Evolutionary conservation across 2,329 filamentous ascomycete genomes (phyloP), one percentile per base, ranked within the genome.

Genomic region (Beauveria sp.): DNA sequence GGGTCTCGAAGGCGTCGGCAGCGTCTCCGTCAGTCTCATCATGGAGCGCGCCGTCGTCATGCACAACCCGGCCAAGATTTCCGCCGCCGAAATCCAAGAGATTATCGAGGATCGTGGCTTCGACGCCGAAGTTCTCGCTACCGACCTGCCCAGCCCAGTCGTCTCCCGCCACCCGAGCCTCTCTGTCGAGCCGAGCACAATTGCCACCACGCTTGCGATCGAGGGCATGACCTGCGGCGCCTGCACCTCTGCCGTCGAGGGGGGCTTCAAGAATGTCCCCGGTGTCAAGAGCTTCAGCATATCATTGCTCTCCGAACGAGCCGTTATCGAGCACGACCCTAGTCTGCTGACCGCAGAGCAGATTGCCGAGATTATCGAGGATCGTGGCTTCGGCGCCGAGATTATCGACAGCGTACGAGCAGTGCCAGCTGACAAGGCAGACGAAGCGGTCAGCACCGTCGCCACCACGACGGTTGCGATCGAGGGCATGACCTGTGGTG

Each of bases 401-500:
- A 79, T 98, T 54, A 71, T 96, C 64, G 90, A 93, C 67, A 90
- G 87, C 42, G 58, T 54, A 6, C 22, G 40, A 5, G 47, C 30
- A 8, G 49, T 20, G 3, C 58, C 38, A 16, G 58, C 55, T 5
- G 30, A 81, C 59, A 69, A 71, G 26, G 20, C 63, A 24, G 64
- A 66, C 38, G 55, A 60, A 46, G 49, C 66, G 63, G 71, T 71
- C 62, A 73, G 78, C 64, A 75, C 77, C 56, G 69, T 83, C 4
- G 80, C 87, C 61, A 90, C 86, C 0, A 97, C 93, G 0, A 98
- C 93, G 0, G 82, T 99, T 20, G 86, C 90, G 5, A 90, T 99
- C 60, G 91, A 95, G 67, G 95, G 95, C 56, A 99, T 99, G 95
- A 99, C 95, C 1, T 98, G 95, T 71, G 93, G 93, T 24, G 91